Percentiles rank a stretch among this genome's conserved stretches.
Evolutionary conservation across 192 early-diverging fungal species (phyloP).

Genomic region (Umbelopsis isabellina): DNA sequence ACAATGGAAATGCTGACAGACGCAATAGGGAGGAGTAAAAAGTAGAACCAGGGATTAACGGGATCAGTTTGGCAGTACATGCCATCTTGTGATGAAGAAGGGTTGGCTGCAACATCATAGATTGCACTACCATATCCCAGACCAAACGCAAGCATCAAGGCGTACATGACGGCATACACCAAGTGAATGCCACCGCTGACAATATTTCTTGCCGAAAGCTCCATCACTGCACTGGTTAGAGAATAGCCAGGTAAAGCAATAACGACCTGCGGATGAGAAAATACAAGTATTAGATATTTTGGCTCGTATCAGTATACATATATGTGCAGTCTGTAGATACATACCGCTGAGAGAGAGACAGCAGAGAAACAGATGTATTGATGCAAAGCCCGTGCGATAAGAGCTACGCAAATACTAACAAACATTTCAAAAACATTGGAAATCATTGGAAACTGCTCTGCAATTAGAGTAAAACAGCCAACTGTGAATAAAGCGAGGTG

Average conservation of each 20-base stretch:
- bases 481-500: conserved; percentile 52
- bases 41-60: conserved; percentile 43
- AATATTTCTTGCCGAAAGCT: conserved; percentile 85
- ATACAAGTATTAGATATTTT: not conserved
- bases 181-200: conserved; percentile 86
- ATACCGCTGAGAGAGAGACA: conserved; percentile 60
- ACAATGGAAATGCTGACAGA: conserved; percentile 53
- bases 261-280: conserved; percentile 35
- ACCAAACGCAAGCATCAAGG: conserved; percentile 79
- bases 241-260: conserved; percentile 74
- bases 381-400: conserved; percentile 62
- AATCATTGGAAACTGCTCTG: conserved; percentile 63
- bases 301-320: not conserved
- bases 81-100: conserved; percentile 9
- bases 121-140: conserved; percentile 51
- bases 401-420: conserved; percentile 63
- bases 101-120: conserved; percentile 29
- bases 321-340: not conserved
- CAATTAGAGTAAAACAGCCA: conserved; percentile 62
- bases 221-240: conserved; percentile 85
- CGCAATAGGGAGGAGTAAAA: conserved; percentile 46
- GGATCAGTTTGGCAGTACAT: conserved; percentile 29
- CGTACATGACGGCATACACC: conserved; percentile 78
- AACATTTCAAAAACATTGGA: conserved; percentile 76
- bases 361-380: conserved; percentile 66